Evolutionary conservation across 306 rosid genomes (phyloP), one percentile per base, ranked within the genome.

Genomic region (Dryas drummondii): DNA sequence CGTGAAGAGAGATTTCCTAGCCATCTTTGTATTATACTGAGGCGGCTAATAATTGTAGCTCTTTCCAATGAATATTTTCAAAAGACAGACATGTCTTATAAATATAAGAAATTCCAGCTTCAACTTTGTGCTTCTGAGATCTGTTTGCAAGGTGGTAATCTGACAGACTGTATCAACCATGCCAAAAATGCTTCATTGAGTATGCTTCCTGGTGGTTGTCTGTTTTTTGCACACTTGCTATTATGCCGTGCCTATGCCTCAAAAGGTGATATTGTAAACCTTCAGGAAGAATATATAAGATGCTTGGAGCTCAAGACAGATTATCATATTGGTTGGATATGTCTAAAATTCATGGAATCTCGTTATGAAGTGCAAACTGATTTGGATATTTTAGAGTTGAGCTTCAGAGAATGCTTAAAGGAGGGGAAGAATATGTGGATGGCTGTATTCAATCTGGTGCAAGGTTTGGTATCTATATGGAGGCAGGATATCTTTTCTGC

Each of bases 111-210:
- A 80, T 91, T 90, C 80, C 96, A 91, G 82, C 89, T 94, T 82
- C 86, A 90, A 69, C 96, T 94, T 60, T 94, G 94, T 84, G 93
- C 94, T 75, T 90, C 97, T 11, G 98, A 91, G 91, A 82, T 90
- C 84, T 86, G 94, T 85, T 88, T 94, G 79, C 97, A 83, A 67
- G 56, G 86, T 76, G 89, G 91, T 76, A 77, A 85, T 83, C 83
- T 78, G 60, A 76, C 45, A 72, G 74, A 76, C 80, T 88, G 94
- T 69, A 79, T 91, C 83, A 70, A 81, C 79, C 76, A 84, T 79
- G 98, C 96, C 78, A 81, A 78, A 82, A 80, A 48, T 77, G 97
- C 97, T 76, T 85, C 93, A 47, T 72, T 74, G 66, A 80, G 88
- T 78, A 67, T 51, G 82, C 94, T 94, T 82, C 91, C 97, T 17